Evolutionary conservation across 2,329 filamentous ascomycete genomes (phyloP), one percentile per base, ranked within the genome.

Genomic region (Fusarium tjaetaba): DNA sequence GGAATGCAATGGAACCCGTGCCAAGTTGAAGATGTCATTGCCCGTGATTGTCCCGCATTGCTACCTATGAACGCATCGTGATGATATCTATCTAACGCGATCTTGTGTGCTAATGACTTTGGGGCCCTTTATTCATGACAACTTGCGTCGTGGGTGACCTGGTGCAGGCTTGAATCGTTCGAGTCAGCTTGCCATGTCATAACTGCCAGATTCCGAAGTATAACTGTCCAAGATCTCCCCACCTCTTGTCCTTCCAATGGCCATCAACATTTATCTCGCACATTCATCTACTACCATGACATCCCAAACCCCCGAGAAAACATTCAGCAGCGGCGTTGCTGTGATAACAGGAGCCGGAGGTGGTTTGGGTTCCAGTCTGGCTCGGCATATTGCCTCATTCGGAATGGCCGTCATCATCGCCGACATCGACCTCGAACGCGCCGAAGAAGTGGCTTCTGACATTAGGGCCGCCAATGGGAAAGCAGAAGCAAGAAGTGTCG

Each of bases 231-330:
- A 34, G 14, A 3, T 16, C 14, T 16, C 14, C 14, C 32, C 32
- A 9, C 32, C 14, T 34, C 14, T 1, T 8, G 2, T 16, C 14
- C 32, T 34, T 1, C 14, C 32, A 34, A 2, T 15, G 32, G 5
- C 10, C 6, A n/a, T 2, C 1, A 4, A 16, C 24, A 30, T 9
- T n/a, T 6, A 1, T 24, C 11, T 30, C 5, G 1, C 4, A 2
- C 14, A 26, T 30, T 7, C 0, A 49, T 49, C 20, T 2, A 16
- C 0, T 10, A 10, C 7, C 7, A 56, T 56, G 52, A 20, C 22
- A n/a, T 2, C 15, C 3, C 52, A 30, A 56, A 14, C 2, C 26
- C 7, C 38, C 0, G 52, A 32, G 7, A n/a, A 41, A 7, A 22
- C 22, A 18, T 56, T 56, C 28, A 30, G 6, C 16, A 26, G 28